phyloP scores from a whole-genome alignment of 208 protist genomes.

The Naegleria fowleri region DNA sequence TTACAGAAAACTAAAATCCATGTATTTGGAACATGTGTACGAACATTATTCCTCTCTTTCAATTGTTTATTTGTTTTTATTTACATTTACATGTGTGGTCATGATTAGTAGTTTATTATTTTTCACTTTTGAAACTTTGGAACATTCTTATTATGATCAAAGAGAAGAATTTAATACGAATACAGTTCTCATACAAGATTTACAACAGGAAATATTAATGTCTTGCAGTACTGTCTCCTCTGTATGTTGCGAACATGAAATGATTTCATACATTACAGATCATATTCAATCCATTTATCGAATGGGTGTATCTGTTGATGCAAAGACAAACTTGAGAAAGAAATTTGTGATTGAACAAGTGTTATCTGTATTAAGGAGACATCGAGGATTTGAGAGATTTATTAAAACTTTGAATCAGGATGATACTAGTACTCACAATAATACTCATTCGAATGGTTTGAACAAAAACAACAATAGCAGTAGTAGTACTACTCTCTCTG shows the following conservation, averaged over 20 bases:
- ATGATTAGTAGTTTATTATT: neutral
- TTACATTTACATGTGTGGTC: neutral
- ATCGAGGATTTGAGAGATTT: neutral
- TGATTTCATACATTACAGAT: neutral
- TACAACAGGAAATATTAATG: neutral
- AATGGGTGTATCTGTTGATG: neutral
- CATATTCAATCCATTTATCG: neutral
- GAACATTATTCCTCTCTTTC: neutral
- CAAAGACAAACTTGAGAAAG: neutral
- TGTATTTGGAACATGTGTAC: neutral
- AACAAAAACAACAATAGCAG: no score
- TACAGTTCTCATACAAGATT: neutral
- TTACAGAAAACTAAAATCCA: neutral
- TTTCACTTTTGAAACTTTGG: neutral
- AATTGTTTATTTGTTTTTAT: neutral
- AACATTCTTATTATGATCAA: constrained; percentile 15
- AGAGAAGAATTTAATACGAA: neutral
- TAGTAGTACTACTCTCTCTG: no score
- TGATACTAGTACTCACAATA: neutral
- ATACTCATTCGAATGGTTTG: no score
- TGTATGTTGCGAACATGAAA: neutral
- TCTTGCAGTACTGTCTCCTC: neutral
- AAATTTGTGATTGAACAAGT: neutral
- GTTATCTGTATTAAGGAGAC: neutral
- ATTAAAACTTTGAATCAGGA: neutral